Conservation (phyloP, 805 yeast genomes). For the Maudiozyma turicensis region DNA sequence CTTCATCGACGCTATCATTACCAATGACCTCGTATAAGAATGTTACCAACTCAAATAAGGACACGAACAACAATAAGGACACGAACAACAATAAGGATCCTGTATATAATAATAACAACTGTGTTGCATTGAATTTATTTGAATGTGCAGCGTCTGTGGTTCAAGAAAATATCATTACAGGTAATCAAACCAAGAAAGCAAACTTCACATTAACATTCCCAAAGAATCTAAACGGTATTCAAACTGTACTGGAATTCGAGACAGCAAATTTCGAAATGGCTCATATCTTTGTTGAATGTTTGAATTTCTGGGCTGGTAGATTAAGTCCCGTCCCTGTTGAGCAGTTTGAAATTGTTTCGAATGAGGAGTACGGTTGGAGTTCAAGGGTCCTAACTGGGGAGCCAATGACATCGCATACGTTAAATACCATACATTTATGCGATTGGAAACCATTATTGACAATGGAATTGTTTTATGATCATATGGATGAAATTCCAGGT, state of each 20-base stretch:
- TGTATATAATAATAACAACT: not conserved
- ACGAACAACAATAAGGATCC: not conserved
- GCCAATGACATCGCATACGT: not conserved
- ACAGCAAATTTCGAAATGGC: constrained; percentile 63
- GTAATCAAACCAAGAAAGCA: constrained; percentile 4
- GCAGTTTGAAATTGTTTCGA: constrained; percentile 61
- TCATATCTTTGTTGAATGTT: constrained; percentile 56
- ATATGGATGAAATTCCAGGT: constrained; percentile 8
- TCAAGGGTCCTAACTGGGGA: constrained; percentile 8
- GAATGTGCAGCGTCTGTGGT: constrained; percentile 22
- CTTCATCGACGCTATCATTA: not conserved
- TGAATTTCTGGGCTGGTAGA: constrained; percentile 88
- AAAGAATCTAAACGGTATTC: constrained; percentile 10
- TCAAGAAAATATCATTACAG: constrained; percentile 23
- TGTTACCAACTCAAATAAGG: not conserved
- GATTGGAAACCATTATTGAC: constrained; percentile 21
- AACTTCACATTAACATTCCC: constrained; percentile 22
- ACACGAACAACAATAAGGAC: not conserved
- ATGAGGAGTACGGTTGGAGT: constrained; percentile 76
- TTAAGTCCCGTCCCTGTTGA: constrained; percentile 67
- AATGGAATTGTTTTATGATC: constrained; percentile 14
- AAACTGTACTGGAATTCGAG: constrained; percentile 45
- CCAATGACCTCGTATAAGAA: not conserved
- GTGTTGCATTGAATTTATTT: constrained; percentile 17
- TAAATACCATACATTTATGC: constrained; percentile 3